Conservation (phyloP, 2,329 filamentous ascomycete species). For the Colletotrichum musae region DNA sequence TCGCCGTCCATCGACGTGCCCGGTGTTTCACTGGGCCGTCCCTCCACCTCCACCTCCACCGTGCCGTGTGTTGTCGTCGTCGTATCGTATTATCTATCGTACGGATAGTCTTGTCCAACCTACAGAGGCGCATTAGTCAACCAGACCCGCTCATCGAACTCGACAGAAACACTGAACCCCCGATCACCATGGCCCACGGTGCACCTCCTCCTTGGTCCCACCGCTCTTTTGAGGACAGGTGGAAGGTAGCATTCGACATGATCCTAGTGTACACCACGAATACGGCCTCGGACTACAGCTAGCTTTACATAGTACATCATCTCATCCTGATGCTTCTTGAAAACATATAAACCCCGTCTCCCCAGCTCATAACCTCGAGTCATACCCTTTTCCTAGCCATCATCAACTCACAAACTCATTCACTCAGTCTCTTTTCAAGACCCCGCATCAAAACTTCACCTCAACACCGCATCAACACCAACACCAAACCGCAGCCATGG, state of each 20-base stretch:
- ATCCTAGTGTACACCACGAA: too few relatives aligned
- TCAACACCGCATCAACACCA: background rate
- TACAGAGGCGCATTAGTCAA: conserved; percentile 30
- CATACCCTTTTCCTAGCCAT: too few relatives aligned
- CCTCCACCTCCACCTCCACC: background rate
- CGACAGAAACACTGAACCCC: conserved; percentile 30
- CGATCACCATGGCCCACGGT: conserved; percentile 19
- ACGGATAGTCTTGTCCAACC: conserved; percentile 2
- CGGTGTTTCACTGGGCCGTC: background rate
- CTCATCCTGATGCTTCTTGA: background rate
- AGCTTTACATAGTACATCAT: background rate
- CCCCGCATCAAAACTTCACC: background rate
- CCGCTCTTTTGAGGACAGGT: conserved; percentile 31
- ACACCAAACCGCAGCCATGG: conserved; percentile 21
- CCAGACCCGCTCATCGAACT: conserved; percentile 38
- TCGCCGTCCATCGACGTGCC: background rate
- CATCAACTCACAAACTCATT: background rate
- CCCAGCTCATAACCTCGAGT: background rate
- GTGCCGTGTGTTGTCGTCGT: background rate
- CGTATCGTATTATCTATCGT: too few relatives aligned
- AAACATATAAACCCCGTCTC: conserved; percentile 18
- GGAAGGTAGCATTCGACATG: conserved; percentile 4
- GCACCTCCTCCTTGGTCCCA: conserved; percentile 18
- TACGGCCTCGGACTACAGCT: too few relatives aligned
- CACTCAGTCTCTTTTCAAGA: background rate